A percentile compares a stretch with the other conserved stretches of the same genome.
These are phyloP conservation scores for Rubia occidens DNA, from an alignment of 305 asterid genomes.

Conservation along the genomic window DNA sequence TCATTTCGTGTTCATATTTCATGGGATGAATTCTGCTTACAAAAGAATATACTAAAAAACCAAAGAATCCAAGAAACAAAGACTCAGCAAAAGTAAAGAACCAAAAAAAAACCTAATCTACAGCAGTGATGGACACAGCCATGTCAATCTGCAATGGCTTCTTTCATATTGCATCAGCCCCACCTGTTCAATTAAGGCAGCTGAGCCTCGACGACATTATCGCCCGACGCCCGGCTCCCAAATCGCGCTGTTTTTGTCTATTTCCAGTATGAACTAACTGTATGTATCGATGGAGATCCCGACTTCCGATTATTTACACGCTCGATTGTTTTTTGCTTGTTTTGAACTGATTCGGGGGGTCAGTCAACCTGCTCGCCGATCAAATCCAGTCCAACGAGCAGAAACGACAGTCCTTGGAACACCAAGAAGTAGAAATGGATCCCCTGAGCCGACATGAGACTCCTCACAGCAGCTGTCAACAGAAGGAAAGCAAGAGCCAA, in stretches of 20 bases:
- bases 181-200: not conserved
- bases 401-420: constrained; percentile 85
- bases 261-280: constrained; percentile 14
- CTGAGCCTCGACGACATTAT: not conserved
- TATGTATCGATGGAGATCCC: not conserved
- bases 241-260: constrained; percentile 1
- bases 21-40: constrained; percentile 47
- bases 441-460: constrained; percentile 80
- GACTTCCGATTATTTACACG: not conserved
- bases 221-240: not conserved
- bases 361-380: constrained; percentile 82
- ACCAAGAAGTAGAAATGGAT: constrained; percentile 88
- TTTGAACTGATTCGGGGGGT: not conserved
- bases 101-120: constrained; percentile 15
- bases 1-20: constrained; percentile 24
- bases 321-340: not conserved
- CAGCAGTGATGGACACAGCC: constrained; percentile 31
- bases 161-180: constrained; percentile 1
- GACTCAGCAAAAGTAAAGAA: not conserved
- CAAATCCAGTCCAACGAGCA: constrained; percentile 79
- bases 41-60: constrained; percentile 56
- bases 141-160: constrained; percentile 16
- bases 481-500: constrained; percentile 69
- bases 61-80: constrained; percentile 34
- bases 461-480: constrained; percentile 76